Percentiles rank a stretch among this genome's conserved stretches.
phyloP scores from a whole-genome alignment of 2,329 filamentous ascomycete genomes.

The Balansia obtecta region DNA sequence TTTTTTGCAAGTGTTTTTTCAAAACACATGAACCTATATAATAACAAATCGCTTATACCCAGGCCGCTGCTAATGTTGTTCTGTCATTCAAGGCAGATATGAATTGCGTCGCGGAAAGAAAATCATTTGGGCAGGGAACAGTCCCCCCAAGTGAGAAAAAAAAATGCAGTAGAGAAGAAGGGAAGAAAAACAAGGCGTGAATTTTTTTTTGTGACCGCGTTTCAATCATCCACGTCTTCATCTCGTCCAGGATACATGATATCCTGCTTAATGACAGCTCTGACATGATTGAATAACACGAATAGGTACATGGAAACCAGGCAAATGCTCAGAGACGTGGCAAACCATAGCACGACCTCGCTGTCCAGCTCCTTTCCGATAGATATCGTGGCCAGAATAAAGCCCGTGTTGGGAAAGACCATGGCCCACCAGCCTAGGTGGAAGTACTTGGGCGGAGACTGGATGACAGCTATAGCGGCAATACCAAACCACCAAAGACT shows the following conservation, averaged over 20 bases:
- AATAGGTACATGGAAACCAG: conserved; percentile 29
- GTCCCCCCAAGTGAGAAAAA: not conserved
- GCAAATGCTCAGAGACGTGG: conserved; percentile 36
- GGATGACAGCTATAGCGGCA: conserved; percentile 20
- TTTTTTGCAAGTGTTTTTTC: too few relatives aligned
- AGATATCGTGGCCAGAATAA: conserved; percentile 42
- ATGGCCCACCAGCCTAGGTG: conserved; percentile 53
- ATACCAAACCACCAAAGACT: conserved; percentile 44
- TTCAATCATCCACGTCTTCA: conserved; percentile 35
- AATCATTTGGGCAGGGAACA: not conserved
- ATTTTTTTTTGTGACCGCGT: not conserved
- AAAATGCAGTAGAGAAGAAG: not conserved
- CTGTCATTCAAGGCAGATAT: too few relatives aligned
- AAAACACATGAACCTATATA: too few relatives aligned
- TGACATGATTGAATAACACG: conserved; percentile 29
- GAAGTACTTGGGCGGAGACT: conserved; percentile 34
- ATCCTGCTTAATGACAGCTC: conserved; percentile 37
- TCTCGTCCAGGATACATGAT: conserved; percentile 44
- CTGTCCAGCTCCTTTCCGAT: conserved; percentile 37
- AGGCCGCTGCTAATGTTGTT: too few relatives aligned
- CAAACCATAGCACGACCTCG: conserved; percentile 32
- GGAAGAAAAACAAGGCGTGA: not conserved
- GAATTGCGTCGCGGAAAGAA: not conserved
- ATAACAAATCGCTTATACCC: too few relatives aligned
- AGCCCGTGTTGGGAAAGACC: conserved; percentile 50